phyloP scores from a whole-genome alignment of 2,329 filamentous ascomycete genomes.

The Diaporthe sp. region DNA sequence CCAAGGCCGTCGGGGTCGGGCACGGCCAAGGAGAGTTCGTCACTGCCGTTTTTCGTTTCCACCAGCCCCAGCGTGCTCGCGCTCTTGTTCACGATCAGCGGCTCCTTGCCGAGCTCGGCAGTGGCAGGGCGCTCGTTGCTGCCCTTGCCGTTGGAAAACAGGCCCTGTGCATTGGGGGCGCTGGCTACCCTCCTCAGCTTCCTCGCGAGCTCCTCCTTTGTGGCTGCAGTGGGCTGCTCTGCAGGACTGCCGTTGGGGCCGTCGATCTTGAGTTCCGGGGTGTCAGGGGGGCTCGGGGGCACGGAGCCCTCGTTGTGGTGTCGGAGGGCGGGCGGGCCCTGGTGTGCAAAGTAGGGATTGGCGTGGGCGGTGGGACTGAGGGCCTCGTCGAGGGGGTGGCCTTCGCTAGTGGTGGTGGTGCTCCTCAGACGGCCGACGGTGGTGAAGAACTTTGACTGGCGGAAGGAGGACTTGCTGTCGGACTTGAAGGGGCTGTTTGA shows the following conservation, averaged over 20 bases:
- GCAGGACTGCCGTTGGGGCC: constrained; percentile 74
- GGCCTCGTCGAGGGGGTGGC: constrained; percentile 87
- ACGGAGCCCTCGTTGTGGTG: constrained; percentile 96
- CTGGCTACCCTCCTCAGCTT: constrained; percentile 95
- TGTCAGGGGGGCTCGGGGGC: constrained; percentile 92
- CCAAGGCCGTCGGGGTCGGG: constrained; percentile 66
- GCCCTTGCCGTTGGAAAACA: constrained; percentile 76
- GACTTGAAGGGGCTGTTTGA: constrained; percentile 57
- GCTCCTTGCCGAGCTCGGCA: constrained; percentile 88
- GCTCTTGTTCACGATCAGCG: constrained; percentile 71
- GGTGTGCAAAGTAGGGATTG: constrained; percentile 97
- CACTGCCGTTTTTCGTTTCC: constrained; percentile 57
- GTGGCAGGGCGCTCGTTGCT: constrained; percentile 81
- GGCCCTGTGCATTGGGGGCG: constrained; percentile 94
- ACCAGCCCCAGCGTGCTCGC: constrained; percentile 60
- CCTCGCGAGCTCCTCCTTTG: constrained; percentile 93
- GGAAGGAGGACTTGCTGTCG: constrained; percentile 76
- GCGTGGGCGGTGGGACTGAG: constrained; percentile 93
- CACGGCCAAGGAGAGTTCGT: constrained; percentile 54
- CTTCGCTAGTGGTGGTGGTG: constrained; percentile 91
- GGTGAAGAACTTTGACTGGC: constrained; percentile 90
- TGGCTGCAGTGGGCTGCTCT: constrained; percentile 78
- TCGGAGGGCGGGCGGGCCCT: constrained; percentile 91
- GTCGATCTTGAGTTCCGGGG: constrained; percentile 81
- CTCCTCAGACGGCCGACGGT: constrained; percentile 90